Evolutionary conservation across 108 stramenopile genomes (phyloP).

Genomic region (Fragilariopsis cylindrus): DNA sequence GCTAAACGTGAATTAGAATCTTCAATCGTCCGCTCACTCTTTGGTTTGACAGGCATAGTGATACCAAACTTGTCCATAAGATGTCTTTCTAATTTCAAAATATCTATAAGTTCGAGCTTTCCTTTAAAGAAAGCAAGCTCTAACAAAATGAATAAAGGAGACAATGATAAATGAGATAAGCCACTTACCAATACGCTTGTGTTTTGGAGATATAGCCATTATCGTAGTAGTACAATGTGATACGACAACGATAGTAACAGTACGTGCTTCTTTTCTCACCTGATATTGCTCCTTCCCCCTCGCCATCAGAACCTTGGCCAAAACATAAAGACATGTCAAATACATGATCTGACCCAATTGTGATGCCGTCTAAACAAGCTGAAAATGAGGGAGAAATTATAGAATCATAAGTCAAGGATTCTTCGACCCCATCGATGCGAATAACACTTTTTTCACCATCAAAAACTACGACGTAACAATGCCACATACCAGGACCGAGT

Average conservation of each 20-base stretch:
- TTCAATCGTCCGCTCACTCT: constrained; percentile 41
- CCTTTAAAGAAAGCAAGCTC: constrained; percentile 84
- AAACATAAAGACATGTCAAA: constrained; percentile 83
- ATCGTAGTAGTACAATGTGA: too few species aligned
- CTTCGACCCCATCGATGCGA: constrained; percentile 68
- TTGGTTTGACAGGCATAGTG: constrained; percentile 15
- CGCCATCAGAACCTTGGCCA: constrained; percentile 64
- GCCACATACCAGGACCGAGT: constrained; percentile 78
- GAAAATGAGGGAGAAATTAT: constrained; percentile 9
- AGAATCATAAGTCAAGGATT: constrained; percentile 32
- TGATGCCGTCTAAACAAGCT: constrained; percentile 69
- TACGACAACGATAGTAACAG: too few species aligned
- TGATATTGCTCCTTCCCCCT: constrained; percentile 81
- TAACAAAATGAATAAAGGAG: too few species aligned
- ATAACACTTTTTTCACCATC: constrained; percentile 59
- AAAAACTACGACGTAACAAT: constrained; percentile 73
- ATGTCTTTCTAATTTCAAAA: constrained; percentile 53
- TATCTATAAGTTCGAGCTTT: constrained; percentile 46
- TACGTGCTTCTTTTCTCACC: too few species aligned
- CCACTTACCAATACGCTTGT: too few species aligned
- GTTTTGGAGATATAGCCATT: too few species aligned
- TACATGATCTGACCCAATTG: constrained; percentile 83
- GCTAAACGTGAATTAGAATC: constrained; percentile 58
- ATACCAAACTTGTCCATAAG: constrained; percentile 83
- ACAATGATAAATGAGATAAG: too few species aligned